Evolutionary conservation across 2,329 filamentous ascomycete genomes (phyloP), one percentile per base, ranked within the genome.

Genomic region (Microdochium bolleyi): DNA sequence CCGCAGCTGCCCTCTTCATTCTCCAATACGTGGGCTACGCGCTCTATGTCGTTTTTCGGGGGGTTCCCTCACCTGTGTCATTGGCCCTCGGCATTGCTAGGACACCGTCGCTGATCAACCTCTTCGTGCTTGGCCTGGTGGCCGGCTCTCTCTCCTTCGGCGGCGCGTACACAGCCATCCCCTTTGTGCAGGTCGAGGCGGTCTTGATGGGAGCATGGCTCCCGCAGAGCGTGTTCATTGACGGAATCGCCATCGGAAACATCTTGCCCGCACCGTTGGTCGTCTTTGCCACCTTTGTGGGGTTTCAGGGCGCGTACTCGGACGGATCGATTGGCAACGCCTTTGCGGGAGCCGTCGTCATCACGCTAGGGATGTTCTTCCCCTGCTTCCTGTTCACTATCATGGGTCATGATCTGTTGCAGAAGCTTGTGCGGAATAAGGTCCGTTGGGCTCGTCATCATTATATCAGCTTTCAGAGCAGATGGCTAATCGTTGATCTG

Each of bases 171-270:
- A 67, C 65, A 34, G 63, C 65, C 11, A 66, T 68, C 50, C 64
- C 65, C 32, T 65, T 67, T 54, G 56, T 68, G 19, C 64, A 68
- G 53, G 64, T 66, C 44, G 65, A 68, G 56, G 65, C 64, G 37
- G 65, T 68, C 27, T 51, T 67, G 27, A 62, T 65, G 54, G 66
- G 65, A 24, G 62, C 52, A 14, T 68, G 65, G 65, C 56, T 68
- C 24, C 59, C 63, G 32, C 64, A 66, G 52, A 61, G 60, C 54
- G 62, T 65, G 19, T 68, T 68, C 50, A 62, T 68, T n/a, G 64
- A 67, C 53, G 64, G 63, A 19, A 64, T 66, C 57, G 65, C 64
- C 53, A 70, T 69, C 44, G 64, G 62, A 14, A 66, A 67, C 51
- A 58, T 66, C 25, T 52, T 67, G 25, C 64, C 62, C n/a, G 64